Percentiles rank a stretch among this genome's conserved stretches.
These are phyloP conservation scores for Gossypioides kirkii DNA, from an alignment of 345 rosid species.

Conservation along the genomic window DNA sequence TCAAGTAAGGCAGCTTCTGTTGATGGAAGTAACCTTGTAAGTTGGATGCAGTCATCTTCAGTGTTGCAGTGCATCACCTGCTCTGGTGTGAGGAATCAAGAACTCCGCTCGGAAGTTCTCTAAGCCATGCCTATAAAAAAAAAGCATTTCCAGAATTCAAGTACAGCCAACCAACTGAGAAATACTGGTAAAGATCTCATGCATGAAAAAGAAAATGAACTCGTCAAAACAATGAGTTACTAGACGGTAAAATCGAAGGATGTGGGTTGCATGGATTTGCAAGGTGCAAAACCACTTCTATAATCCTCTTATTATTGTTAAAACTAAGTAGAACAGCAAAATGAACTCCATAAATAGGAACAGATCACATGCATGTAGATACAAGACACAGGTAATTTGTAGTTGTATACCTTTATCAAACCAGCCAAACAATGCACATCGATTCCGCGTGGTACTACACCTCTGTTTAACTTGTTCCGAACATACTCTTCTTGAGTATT, in stretches of 20 bases:
- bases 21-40: constrained; percentile 62
- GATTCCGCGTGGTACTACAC: constrained; percentile 65
- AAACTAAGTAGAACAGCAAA: too few relatives aligned
- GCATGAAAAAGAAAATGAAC: neutral
- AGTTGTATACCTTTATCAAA: constrained; percentile 58
- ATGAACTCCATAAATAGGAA: too few relatives aligned
- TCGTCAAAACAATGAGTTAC: too few relatives aligned
- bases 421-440: constrained; percentile 94
- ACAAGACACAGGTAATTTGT: neutral
- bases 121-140: constrained; percentile 68
- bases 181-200: neutral
- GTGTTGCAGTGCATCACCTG: constrained; percentile 89
- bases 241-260: too few relatives aligned
- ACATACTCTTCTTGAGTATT: constrained; percentile 68
- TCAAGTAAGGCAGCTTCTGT: constrained; percentile 79
- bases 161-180: neutral
- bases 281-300: too few relatives aligned
- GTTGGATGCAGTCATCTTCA: constrained; percentile 71
- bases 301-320: too few relatives aligned
- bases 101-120: constrained; percentile 91
- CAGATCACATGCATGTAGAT: too few relatives aligned
- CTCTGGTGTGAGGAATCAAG: constrained; percentile 82
- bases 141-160: neutral
- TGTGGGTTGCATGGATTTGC: too few relatives aligned
- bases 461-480: constrained; percentile 63